Base-by-base conservation (phyloP, 257 asterid genomes). In the Solanum arcanum region DNA sequence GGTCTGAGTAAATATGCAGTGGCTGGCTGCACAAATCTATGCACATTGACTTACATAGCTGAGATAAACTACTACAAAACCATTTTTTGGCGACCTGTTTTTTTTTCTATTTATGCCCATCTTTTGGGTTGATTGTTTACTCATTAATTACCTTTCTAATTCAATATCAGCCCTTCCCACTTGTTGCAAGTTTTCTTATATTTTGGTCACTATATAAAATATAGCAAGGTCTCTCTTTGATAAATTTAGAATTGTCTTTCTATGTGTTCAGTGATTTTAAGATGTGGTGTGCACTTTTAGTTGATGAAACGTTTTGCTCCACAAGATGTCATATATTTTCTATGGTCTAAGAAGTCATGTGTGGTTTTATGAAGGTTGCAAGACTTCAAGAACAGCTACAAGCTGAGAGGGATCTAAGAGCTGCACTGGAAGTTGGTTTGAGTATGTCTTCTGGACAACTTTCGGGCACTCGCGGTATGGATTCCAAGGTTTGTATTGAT, bases 361-460 rank as follows among this genome's bases (percentile, higher is more conserved):
- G 49, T 90, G 78, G 47, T 85, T 86, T 84, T 86, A 87, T 87
- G 49, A 80, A 97, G 99, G 98, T 95, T 52, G 92, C 97, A 74
- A 95, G 98, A 91, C 91, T 97, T 91, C 98, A 95, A 93, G 99
- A 96, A 89, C 99, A 97, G 92, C 92, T 96, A 90, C 99, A 95
- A 93, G 98, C 98, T 42, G 99, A 97, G 91, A 95, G 98, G 91
- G 99, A 97, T 88, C 89, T 97, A 86, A 93, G 98, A 89, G 98
- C 98, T 89, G 99, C 98, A 74, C 88, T 95, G 81, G 99, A 96
- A 92, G 98, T 94, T 87, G 99, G 98, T 35, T 88, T 97, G 93
- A 97, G 99, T 94, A 94, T 97, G 98, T 94, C 99, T 44, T 91
- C 99, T 84, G 98, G 95, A 46, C 98, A 94, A 89, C 87, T 94